phyloP scores from a whole-genome alignment of 2,329 filamentous ascomycete species.

The Cytospora paraplurivora region DNA sequence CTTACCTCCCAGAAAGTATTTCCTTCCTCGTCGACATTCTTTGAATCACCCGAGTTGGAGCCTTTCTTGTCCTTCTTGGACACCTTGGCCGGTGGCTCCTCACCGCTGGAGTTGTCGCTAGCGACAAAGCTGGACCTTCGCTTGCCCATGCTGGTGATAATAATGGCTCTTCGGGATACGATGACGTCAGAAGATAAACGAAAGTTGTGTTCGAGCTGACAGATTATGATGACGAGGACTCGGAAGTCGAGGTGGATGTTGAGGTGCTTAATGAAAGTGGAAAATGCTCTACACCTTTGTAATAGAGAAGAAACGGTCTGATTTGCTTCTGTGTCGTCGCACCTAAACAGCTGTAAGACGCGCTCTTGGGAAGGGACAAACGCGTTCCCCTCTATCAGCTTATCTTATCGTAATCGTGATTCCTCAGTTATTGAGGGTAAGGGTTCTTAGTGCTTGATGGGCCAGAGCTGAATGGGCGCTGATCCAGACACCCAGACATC shows the following conservation, averaged over 20 bases:
- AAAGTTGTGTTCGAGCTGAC: not conserved
- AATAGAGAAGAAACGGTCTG: not conserved
- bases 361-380: not conserved
- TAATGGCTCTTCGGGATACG: not conserved
- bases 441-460: not conserved
- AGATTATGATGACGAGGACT: not conserved
- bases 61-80: constrained; percentile 44
- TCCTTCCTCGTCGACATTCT: constrained; percentile 41
- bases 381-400: constrained; percentile 6
- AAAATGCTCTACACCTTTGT: not conserved
- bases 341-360: not conserved
- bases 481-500: no score
- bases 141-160: constrained; percentile 25
- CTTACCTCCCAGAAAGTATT: constrained; percentile 60
- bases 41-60: constrained; percentile 18
- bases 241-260: not conserved
- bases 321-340: not conserved
- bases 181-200: constrained; percentile 16
- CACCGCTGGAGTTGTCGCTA: constrained; percentile 31
- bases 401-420: constrained; percentile 7
- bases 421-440: not conserved
- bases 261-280: not conserved
- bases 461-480: no score
- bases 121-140: constrained; percentile 25
- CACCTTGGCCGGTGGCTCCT: constrained; percentile 41